Conservation (phyloP, 78 protist species). For the Pelomyxa schiedti region DNA sequence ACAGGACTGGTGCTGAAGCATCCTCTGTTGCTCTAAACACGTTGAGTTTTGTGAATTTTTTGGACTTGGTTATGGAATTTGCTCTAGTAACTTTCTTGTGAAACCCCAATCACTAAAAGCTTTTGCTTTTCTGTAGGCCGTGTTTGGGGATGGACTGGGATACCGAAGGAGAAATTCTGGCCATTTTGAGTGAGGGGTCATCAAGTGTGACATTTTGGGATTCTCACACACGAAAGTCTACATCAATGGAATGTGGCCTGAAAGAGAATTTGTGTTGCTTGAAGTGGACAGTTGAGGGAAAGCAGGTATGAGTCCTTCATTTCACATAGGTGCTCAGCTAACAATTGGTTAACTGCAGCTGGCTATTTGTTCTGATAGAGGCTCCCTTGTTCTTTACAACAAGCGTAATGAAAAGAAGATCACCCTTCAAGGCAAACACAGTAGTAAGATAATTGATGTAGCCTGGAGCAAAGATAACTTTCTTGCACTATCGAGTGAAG, state of each 20-base stretch:
- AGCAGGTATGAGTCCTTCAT: neutral
- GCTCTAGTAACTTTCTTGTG: too few relatives aligned
- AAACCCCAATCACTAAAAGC: too few relatives aligned
- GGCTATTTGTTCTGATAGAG: conserved; percentile 38
- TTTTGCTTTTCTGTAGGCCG: neutral
- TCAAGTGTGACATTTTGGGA: conserved; percentile 7
- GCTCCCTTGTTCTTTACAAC: conserved; percentile 27
- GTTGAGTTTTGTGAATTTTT: too few relatives aligned
- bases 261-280: conserved; percentile 6
- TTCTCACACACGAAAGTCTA: neutral
- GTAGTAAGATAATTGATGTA: conserved; percentile 48
- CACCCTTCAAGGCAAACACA: conserved; percentile 32
- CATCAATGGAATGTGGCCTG: conserved; percentile 5
- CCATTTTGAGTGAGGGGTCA: conserved; percentile 17
- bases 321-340: neutral
- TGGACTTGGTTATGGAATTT: too few relatives aligned
- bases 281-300: conserved; percentile 7
- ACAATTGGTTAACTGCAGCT: conserved; percentile 14
- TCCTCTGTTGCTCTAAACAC: neutral
- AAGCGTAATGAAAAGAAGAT: conserved; percentile 18
- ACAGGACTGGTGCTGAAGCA: conserved; percentile 1
- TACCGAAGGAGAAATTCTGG: conserved; percentile 20
- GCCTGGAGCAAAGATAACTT: conserved; percentile 34
- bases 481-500: conserved; percentile 52
- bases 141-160: conserved; percentile 45